Conservation (phyloP, 176 grass and related monocot species). For the Juncus effusus region DNA sequence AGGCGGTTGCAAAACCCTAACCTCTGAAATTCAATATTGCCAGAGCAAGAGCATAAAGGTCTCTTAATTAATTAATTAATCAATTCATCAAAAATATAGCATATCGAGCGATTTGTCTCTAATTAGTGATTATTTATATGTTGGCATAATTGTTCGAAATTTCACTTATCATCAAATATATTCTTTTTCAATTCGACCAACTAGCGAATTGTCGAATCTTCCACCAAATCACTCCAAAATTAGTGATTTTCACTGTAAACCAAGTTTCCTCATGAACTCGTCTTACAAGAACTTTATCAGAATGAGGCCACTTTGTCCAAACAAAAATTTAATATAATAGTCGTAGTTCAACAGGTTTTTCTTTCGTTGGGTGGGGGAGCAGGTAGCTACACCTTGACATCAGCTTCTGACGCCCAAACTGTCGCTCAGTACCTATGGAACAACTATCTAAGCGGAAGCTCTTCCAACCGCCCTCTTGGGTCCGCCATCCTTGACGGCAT, state of each 20-base stretch:
- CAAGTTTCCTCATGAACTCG: too few species aligned
- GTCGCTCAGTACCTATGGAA: slow-evolving; percentile 69
- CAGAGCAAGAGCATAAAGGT: slow-evolving; percentile 30
- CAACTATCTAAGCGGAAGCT: slow-evolving; percentile 50
- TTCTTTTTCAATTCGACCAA: too few species aligned
- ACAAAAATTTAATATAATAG: background rate
- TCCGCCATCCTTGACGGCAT: slow-evolving; percentile 58
- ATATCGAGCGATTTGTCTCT: too few species aligned
- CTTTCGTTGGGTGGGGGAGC: slow-evolving; percentile 59
- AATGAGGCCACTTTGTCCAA: background rate
- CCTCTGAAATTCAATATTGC: slow-evolving; percentile 32
- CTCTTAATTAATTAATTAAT: background rate
- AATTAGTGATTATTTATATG: too few species aligned
- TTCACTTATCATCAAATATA: too few species aligned
- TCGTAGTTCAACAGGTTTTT: slow-evolving; percentile 33
- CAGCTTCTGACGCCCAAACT: slow-evolving; percentile 25
- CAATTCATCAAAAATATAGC: too few species aligned
- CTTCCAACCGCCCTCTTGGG: slow-evolving; percentile 47
- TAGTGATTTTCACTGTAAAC: too few species aligned
- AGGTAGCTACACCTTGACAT: slow-evolving; percentile 49
- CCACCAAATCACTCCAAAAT: too few species aligned
- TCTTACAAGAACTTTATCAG: background rate
- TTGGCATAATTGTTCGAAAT: too few species aligned
- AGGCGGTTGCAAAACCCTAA: slow-evolving; percentile 25
- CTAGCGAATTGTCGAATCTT: too few species aligned